Conservation (phyloP, 441 rosid genomes). For the Pelargonium australe region DNA sequence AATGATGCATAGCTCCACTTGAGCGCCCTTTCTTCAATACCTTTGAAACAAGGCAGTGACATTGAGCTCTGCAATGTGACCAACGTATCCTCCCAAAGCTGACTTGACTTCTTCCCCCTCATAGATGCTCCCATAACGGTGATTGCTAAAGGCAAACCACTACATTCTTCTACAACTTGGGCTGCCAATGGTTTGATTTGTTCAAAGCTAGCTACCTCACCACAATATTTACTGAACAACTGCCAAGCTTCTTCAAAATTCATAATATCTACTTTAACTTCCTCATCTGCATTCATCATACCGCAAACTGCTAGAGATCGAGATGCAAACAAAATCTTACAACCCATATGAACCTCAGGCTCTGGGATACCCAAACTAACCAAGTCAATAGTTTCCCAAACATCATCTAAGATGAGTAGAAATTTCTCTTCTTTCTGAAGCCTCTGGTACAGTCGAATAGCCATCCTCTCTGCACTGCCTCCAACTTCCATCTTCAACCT, state of each 20-base stretch:
- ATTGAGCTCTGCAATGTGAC: not conserved
- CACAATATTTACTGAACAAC: not conserved
- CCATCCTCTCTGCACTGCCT: not conserved
- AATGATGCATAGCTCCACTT: conserved; percentile 1
- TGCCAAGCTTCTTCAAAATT: not conserved
- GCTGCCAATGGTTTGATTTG: not conserved
- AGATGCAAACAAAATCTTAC: not conserved
- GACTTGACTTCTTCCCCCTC: not conserved
- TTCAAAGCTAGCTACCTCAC: not conserved
- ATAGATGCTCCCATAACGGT: not conserved
- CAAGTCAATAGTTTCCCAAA: conserved; percentile 1
- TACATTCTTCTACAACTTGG: not conserved
- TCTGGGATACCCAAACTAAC: not conserved
- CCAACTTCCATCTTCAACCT: conserved; percentile 29
- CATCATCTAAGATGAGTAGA: not conserved
- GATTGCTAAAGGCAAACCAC: not conserved
- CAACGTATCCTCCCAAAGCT: not conserved
- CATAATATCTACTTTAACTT: not conserved
- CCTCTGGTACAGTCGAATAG: not conserved
- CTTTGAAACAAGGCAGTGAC: not conserved
- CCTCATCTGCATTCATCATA: not conserved
- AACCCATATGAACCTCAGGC: not conserved
- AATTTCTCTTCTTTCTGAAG: not conserved
- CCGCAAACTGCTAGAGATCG: not conserved
- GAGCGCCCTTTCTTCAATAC: not conserved